Percentiles rank a stretch among this genome's conserved stretches.
These are phyloP conservation scores for Malus hybrid DNA, from an alignment of 331 rosid species.

Conservation along the genomic window DNA sequence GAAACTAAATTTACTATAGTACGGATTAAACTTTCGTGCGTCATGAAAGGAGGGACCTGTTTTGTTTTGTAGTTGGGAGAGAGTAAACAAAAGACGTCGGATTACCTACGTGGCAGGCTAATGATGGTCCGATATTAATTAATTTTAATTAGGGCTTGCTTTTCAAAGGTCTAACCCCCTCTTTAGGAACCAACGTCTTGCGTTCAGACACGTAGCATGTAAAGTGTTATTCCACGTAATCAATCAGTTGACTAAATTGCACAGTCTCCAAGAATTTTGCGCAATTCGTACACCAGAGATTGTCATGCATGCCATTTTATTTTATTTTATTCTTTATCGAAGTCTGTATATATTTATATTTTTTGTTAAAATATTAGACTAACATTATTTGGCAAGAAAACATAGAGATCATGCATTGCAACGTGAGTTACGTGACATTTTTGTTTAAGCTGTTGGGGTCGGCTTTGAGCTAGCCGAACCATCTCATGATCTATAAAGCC, in stretches of 20 bases:
- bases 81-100: background rate
- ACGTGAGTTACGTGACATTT: background rate
- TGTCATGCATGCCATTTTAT: constrained; percentile 8
- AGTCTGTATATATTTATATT: no score
- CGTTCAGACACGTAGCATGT: constrained; percentile 17
- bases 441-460: background rate
- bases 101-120: constrained; percentile 16
- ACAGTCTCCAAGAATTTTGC: background rate
- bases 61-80: background rate
- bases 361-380: background rate
- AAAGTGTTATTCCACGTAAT: background rate
- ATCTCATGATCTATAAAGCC: no score
- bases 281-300: background rate
- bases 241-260: background rate
- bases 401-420: background rate
- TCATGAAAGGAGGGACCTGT: background rate
- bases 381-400: background rate
- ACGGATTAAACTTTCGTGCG: constrained; percentile 1
- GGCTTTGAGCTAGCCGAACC: background rate
- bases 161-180: background rate
- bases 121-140: background rate
- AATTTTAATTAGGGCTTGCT: background rate
- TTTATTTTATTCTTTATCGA: no score
- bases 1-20: background rate
- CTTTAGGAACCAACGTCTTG: background rate